Conservation (phyloP, 1,284 basidiomycete genomes). For the Macrocybe sp. region DNA sequence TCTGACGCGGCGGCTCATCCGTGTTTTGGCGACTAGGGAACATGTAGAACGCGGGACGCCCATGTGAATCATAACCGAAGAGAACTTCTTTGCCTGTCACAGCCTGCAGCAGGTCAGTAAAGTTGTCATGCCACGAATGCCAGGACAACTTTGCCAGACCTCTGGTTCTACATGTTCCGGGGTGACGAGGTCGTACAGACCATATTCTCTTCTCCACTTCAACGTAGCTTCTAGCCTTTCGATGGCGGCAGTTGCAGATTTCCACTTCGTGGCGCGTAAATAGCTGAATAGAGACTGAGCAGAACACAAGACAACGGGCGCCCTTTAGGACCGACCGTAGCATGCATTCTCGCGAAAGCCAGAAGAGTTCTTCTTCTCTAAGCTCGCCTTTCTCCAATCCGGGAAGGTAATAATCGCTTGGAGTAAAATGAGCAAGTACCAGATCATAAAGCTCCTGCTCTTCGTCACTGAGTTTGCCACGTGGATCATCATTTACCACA, state of each 20-base stretch:
- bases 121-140: too few species aligned
- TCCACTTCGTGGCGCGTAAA: constrained; percentile 71
- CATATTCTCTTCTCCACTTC: constrained; percentile 71
- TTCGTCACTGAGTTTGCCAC: constrained; percentile 34
- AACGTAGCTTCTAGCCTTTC: constrained; percentile 64
- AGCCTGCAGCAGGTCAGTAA: constrained; percentile 34
- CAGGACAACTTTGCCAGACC: constrained; percentile 28
- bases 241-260: constrained; percentile 43
- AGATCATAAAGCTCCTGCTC: constrained; percentile 49
- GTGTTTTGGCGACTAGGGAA: constrained; percentile 84
- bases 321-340: constrained; percentile 41
- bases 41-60: constrained; percentile 75
- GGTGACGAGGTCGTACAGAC: constrained; percentile 55
- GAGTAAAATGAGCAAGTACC: constrained; percentile 56
- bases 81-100: constrained; percentile 71
- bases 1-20: constrained; percentile 65
- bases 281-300: constrained; percentile 35
- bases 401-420: constrained; percentile 48
- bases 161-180: constrained; percentile 65
- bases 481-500: constrained; percentile 26
- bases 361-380: constrained; percentile 66
- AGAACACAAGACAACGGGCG: background rate
- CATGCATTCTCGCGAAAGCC: constrained; percentile 71
- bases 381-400: constrained; percentile 43
- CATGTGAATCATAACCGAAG: constrained; percentile 69